Conservation (phyloP, 331 rosid species). For the Pyrus hybrid region DNA sequence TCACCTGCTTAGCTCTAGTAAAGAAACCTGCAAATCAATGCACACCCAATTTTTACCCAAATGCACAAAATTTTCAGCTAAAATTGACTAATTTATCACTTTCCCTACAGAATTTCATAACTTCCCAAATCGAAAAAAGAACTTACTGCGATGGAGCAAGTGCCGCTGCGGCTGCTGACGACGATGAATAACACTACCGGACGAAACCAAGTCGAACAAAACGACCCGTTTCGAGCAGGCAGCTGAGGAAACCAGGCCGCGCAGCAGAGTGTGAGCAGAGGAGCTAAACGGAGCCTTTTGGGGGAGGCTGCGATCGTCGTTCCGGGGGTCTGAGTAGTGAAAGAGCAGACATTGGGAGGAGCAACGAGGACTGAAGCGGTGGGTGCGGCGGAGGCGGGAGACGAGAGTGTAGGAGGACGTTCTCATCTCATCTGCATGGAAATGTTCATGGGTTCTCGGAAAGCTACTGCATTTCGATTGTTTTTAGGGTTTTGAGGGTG, state of each 20-base stretch:
- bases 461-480: constrained; percentile 1
- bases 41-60: background rate
- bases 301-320: background rate
- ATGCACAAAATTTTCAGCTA: background rate
- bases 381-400: constrained; percentile 33
- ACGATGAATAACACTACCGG: constrained; percentile 16
- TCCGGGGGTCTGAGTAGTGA: constrained; percentile 11
- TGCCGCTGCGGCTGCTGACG: constrained; percentile 16
- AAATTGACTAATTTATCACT: background rate
- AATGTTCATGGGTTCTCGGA: too few species aligned
- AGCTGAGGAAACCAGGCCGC: background rate
- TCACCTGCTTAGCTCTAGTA: constrained; percentile 68
- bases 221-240: constrained; percentile 22
- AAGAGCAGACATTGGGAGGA: constrained; percentile 4
- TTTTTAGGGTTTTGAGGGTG: background rate
- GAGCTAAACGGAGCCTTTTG: constrained; percentile 10
- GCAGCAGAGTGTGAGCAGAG: background rate
- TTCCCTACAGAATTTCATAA: background rate
- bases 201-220: constrained; percentile 17
- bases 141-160: constrained; percentile 42
- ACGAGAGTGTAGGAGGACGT: constrained; percentile 37
- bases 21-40: constrained; percentile 40
- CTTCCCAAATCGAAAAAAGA: background rate
- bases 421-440: constrained; percentile 7
- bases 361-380: background rate